These are phyloP conservation scores for Amanita rubescens DNA, from an alignment of 768 basidiomycete species.

Conservation along the genomic window DNA sequence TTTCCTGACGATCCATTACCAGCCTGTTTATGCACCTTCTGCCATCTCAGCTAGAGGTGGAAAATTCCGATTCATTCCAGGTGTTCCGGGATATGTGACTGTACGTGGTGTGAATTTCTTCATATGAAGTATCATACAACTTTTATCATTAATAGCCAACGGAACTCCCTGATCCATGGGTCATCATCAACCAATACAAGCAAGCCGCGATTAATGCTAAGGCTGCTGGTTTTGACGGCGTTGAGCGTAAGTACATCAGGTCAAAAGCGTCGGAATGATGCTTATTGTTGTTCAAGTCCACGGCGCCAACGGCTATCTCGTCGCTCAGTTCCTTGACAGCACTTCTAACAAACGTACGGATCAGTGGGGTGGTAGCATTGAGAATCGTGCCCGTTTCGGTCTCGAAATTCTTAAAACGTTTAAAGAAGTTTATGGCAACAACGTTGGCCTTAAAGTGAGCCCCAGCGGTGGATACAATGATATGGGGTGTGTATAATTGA, in stretches of 20 bases:
- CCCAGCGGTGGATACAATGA: constrained; percentile 41
- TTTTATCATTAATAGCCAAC: constrained; percentile 25
- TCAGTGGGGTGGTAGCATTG: constrained; percentile 51
- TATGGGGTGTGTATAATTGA: constrained; percentile 25
- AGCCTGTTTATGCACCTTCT: constrained; percentile 41
- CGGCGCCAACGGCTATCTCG: constrained; percentile 36
- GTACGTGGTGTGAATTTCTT: constrained; percentile 18
- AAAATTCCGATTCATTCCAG: constrained; percentile 32
- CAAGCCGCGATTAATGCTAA: constrained; percentile 41
- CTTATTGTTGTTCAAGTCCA: constrained; percentile 24
- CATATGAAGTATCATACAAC: neutral
- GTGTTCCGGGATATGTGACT: constrained; percentile 30
- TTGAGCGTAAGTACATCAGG: constrained; percentile 30
- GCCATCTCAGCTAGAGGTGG: constrained; percentile 34
- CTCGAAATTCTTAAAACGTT: constrained; percentile 42
- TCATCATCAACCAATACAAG: constrained; percentile 31
- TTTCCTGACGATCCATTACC: constrained; percentile 10
- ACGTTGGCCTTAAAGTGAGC: constrained; percentile 38
- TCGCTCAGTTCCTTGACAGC: constrained; percentile 44
- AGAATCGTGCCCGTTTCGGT: constrained; percentile 49
- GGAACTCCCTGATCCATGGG: constrained; percentile 33
- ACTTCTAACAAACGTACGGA: constrained; percentile 45
- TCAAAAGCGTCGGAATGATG: neutral
- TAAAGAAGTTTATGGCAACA: constrained; percentile 32
- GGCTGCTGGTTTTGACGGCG: constrained; percentile 49